Evolutionary conservation across 2,329 filamentous ascomycete genomes (phyloP), one percentile per base, ranked within the genome.

Genomic region (Akanthomyces muscarius): DNA sequence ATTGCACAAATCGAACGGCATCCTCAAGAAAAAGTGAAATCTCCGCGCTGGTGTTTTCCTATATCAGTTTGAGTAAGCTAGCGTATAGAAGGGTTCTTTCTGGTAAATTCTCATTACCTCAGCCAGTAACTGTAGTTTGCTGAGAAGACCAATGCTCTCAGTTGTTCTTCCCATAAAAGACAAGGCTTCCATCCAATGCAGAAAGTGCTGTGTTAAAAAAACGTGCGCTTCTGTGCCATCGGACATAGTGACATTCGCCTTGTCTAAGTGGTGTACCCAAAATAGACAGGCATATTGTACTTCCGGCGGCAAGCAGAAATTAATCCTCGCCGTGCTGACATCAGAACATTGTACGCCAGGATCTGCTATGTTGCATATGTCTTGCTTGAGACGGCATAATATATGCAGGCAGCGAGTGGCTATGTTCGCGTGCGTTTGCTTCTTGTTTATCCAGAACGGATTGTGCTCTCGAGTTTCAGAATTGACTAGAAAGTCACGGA

Each of bases 401-500:
- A 56, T 18, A 7, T 13, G 23, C 3, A 45, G n/a, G 23, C 54
- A 56, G 23, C 44, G 54, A 7, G 18, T 23, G 14, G 41, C 25
- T 23, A 56, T 7, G 13, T 18, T 33, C 8, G 38, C 23, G 30
- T 56, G 41, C 44, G 63, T 36, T 67, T 68, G 36, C 62, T 64
- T 68, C 68, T 79, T 36, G 76, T 71, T 47, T 71, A 66, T 65
- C 70, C 68, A 41, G 68, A 72, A 5, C 79, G 69, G 68, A 54
- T 62, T 66, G 33, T 11, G 7, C 30, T 30, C 28, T 30, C 28
- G 61, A 65, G 66, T 69, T 11, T 71, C 59, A n/a, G 65, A 41
- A 60, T 74, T 65, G 5, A 56, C 23, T 11, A 56, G 41, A 16
- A 56, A 56, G 11, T 78, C 74, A 18, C 72, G 71, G 56, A 79